Percentiles rank a stretch among this genome's conserved stretches.
Conservation (phyloP, 371 early-diverging fungal species). For the Mucor piriformis region DNA sequence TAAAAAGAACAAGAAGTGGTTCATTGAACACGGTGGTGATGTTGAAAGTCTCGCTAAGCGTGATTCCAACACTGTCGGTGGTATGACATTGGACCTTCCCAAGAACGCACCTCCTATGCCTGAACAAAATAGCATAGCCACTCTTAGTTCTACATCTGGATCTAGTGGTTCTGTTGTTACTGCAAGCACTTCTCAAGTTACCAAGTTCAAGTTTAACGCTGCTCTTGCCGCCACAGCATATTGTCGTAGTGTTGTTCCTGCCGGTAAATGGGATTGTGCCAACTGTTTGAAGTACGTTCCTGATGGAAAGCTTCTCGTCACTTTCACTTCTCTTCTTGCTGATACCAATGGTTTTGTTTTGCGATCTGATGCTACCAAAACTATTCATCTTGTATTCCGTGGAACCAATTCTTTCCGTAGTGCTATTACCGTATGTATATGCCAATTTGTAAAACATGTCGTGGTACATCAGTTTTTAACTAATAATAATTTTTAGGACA, state of each 20-base stretch:
- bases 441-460: no score
- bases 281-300: conserved; percentile 20
- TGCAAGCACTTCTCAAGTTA: conserved; percentile 13
- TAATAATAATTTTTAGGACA: conserved; percentile 7
- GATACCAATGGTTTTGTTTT: conserved; percentile 30
- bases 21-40: no score
- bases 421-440: conserved; percentile 17
- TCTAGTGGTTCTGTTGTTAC: conserved; percentile 8
- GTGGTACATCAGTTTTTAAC: not conserved
- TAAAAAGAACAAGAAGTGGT: conserved; percentile 3
- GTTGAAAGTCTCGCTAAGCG: not conserved
- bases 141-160: no score
- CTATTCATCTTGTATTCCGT: no score
- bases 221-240: conserved; percentile 28
- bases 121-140: no score
- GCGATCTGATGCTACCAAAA: conserved; percentile 24
- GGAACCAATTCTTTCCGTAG: no score
- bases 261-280: no score
- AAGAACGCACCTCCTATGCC: conserved; percentile 7
- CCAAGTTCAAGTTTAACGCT: conserved; percentile 17
- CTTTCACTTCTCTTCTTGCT: conserved; percentile 20
- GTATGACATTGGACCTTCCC: conserved; percentile 15
- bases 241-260: conserved; percentile 23
- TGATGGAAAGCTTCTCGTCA: conserved; percentile 24
- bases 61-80: conserved; percentile 5